These are phyloP conservation scores for Colletotrichum agaves DNA, from an alignment of 2,329 filamentous ascomycete genomes.

Conservation along the genomic window DNA sequence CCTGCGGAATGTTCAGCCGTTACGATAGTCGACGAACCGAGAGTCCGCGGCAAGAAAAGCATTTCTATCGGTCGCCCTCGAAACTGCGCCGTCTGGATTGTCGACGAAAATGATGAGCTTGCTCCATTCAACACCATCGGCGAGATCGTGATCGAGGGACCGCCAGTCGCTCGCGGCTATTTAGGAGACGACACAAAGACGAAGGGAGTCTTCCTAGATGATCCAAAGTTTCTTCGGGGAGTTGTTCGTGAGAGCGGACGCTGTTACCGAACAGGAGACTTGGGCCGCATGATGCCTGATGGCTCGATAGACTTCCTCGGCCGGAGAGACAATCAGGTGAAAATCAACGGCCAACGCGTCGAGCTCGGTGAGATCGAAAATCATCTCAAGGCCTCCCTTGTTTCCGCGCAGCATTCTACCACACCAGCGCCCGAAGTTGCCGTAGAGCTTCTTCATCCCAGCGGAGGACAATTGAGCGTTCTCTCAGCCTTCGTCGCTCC, in stretches of 20 bases:
- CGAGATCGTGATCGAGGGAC: constrained; percentile 45
- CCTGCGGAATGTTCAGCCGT: constrained; percentile 39
- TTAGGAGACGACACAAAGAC: constrained; percentile 13
- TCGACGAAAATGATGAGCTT: constrained; percentile 39
- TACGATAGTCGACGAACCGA: constrained; percentile 23
- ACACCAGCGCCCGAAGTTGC: constrained; percentile 1
- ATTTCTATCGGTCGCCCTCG: constrained; percentile 11
- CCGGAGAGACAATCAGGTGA: constrained; percentile 38
- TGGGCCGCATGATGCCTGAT: constrained; percentile 27
- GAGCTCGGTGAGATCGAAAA: constrained; percentile 40
- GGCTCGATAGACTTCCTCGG: constrained; percentile 34
- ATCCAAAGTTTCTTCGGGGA: constrained; percentile 19
- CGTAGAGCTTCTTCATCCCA: constrained; percentile 9
- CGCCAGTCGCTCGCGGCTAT: constrained; percentile 40
- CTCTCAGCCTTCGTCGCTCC: constrained; percentile 9
- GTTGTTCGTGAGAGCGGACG: constrained; percentile 6
- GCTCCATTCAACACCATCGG: constrained; percentile 41
- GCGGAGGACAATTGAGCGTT: background rate
- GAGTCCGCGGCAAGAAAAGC: constrained; percentile 5
- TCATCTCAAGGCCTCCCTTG: constrained; percentile 21
- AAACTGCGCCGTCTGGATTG: constrained; percentile 41
- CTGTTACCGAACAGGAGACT: constrained; percentile 33
- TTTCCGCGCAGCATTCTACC: background rate
- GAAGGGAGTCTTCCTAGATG: background rate
- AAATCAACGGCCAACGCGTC: constrained; percentile 37